Evolutionary conservation across 768 basidiomycete genomes (phyloP), one percentile per base, ranked within the genome.

Genomic region (Galerina sulciceps): DNA sequence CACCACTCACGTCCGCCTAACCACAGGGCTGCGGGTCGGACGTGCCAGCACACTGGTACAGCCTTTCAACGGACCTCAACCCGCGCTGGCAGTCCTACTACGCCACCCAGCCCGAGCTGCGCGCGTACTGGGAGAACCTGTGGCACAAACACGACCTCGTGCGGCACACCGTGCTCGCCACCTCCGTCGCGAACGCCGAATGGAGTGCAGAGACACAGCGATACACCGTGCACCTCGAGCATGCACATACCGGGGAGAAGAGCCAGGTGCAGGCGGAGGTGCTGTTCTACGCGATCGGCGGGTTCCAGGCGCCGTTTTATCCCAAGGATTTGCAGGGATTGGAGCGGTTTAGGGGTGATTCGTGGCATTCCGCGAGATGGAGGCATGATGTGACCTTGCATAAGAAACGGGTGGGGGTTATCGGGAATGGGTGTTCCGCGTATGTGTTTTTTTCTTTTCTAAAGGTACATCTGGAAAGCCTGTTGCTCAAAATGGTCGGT

Each of bases 381-480:
- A 71, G 77, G 44, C 82, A 85, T 48, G 82, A 82, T 63, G 77
- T 87, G 15, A 66, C 76, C 43, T 65, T 88, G 55, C 72, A 71
- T 57, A 81, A 80, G 1, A 86, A 85, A 69, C 73, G 76, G 23
- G 78, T 89, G 6, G 86, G 82, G 1, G 81, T 88, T 13, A 81
- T 88, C 65, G 87, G 86, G 38, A 87, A 87, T 65, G 87, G 85
- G 3, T 86, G 81, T 60, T 85, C 83, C 41, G 85, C 79, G 79
- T 85, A 65, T 63, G 79, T 75, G 22, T 59, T 61, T 22, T 61
- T 64, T 57, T 57, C 42, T 40, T 41, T 57, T 60, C n/a, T 37
- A 17, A 8, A 38, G 9, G 42, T 20, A 20, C 14, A 18, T 15
- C 23, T 53, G 38, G 50, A 23, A 67, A 35, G 34, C 31, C 35